Conservation (phyloP, 352 stramenopile genomes). For the Saprolegnia parasitica region DNA sequence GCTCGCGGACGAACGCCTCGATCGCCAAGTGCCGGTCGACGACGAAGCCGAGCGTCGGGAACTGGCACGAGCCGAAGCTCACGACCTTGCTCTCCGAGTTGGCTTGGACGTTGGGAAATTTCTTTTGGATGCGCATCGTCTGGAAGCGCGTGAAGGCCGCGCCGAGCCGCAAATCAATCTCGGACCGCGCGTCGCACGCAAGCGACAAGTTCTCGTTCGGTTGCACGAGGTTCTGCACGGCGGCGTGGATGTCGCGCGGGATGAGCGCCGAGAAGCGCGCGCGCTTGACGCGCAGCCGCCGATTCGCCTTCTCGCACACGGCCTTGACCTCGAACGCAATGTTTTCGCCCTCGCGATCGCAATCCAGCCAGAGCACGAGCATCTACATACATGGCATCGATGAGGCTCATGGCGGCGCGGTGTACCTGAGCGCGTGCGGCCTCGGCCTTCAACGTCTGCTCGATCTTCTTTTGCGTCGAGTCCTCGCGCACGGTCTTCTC, state of each 20-base stretch:
- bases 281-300: slow-evolving; percentile 72
- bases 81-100: slow-evolving; percentile 79
- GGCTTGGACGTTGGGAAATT: slow-evolving; percentile 65
- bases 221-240: slow-evolving; percentile 70
- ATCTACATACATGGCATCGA: slow-evolving; percentile 39
- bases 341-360: slow-evolving; percentile 99
- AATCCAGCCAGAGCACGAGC: slow-evolving; percentile 98
- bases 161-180: slow-evolving; percentile 94
- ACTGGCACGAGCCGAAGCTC: slow-evolving; percentile 99
- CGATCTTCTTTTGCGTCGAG: slow-evolving; percentile 84
- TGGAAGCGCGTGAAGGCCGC: slow-evolving; percentile 94
- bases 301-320: slow-evolving; percentile 78
- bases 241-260: slow-evolving; percentile 84
- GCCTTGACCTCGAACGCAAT: slow-evolving; percentile 96
- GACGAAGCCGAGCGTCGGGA: slow-evolving; percentile 98
- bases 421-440: slow-evolving; percentile 65
- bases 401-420: background rate
- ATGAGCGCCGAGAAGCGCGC: slow-evolving; percentile 93
- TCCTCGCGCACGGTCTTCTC: slow-evolving; percentile 76
- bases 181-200: slow-evolving; percentile 87
- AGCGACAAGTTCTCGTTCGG: slow-evolving; percentile 81
- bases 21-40: slow-evolving; percentile 92
- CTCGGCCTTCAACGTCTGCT: slow-evolving; percentile 87
- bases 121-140: slow-evolving; percentile 88
- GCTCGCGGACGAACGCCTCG: slow-evolving; percentile 94